Percentiles rank a stretch among this genome's conserved stretches.
Evolutionary conservation across 2,329 filamentous ascomycete genomes (phyloP).

Genomic region (Triangularia setosa): DNA sequence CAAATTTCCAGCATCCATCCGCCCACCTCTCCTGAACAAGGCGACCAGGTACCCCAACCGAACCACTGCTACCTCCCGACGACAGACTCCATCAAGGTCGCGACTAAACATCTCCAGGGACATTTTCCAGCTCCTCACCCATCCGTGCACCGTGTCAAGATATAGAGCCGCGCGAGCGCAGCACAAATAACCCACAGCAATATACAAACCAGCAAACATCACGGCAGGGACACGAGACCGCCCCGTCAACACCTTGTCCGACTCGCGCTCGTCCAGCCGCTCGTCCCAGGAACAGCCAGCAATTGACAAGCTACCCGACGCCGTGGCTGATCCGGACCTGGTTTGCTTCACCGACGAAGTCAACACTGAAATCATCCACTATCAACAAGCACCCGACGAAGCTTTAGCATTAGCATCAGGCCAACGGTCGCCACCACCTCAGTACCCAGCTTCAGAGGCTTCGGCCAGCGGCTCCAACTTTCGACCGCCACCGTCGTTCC

Average conservation of each 20-base stretch:
- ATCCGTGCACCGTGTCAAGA: neutral
- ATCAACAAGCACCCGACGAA: neutral
- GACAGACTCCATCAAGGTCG: neutral
- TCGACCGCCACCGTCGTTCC: slow-evolving; percentile 54
- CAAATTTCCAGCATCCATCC: slow-evolving; percentile 8
- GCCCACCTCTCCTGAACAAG: neutral
- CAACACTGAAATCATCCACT: slow-evolving; percentile 23
- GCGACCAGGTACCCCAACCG: neutral
- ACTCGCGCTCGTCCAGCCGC: slow-evolving; percentile 40
- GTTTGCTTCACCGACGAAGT: slow-evolving; percentile 30
- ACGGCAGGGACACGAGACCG: neutral
- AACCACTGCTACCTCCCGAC: neutral
- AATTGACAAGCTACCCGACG: slow-evolving; percentile 26
- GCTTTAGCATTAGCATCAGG: slow-evolving; percentile 15
- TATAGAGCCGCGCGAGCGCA: neutral
- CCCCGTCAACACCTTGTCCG: slow-evolving; percentile 46
- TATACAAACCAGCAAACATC: neutral
- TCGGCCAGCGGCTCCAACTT: slow-evolving; percentile 43
- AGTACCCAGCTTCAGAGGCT: slow-evolving; percentile 55
- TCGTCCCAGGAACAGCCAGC: slow-evolving; percentile 38
- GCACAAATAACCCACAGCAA: neutral
- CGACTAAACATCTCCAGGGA: neutral
- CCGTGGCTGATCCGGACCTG: slow-evolving; percentile 22
- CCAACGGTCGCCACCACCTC: slow-evolving; percentile 50
- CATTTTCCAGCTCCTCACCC: neutral